These are phyloP conservation scores for Aspergillus luchuensis DNA, from an alignment of 2,329 filamentous ascomycete genomes.

Conservation along the genomic window DNA sequence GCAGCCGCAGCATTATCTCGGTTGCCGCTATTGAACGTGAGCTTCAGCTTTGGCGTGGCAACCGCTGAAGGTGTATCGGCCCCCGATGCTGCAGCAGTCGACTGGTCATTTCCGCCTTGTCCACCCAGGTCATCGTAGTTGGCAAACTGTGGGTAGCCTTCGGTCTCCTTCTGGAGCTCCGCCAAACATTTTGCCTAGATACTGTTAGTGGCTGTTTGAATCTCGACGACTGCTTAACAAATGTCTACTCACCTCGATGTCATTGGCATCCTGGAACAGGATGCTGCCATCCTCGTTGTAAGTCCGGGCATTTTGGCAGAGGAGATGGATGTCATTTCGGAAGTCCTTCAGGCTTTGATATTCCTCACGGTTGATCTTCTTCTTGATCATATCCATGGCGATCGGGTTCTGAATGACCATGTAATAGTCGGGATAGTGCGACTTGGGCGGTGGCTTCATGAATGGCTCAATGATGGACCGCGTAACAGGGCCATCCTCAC, in stretches of 20 bases:
- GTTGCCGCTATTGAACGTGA: slow-evolving; percentile 57
- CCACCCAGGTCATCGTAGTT: slow-evolving; percentile 57
- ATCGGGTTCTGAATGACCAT: slow-evolving; percentile 89
- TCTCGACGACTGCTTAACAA: not conserved
- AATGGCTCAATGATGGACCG: slow-evolving; percentile 92
- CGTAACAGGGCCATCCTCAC: slow-evolving; percentile 58
- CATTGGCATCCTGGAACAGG: slow-evolving; percentile 86
- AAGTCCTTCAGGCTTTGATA: slow-evolving; percentile 81
- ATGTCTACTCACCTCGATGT: slow-evolving; percentile 74
- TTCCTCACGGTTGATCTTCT: slow-evolving; percentile 94
- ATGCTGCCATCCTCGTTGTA: slow-evolving; percentile 97
- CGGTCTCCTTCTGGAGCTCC: slow-evolving; percentile 57
- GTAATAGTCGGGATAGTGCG: slow-evolving; percentile 93
- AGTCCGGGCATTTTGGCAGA: slow-evolving; percentile 88
- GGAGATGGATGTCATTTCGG: slow-evolving; percentile 75
- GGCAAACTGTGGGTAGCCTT: slow-evolving; percentile 57
- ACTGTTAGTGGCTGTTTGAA: slow-evolving; percentile 10
- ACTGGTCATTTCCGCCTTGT: slow-evolving; percentile 47
- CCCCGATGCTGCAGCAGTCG: slow-evolving; percentile 51
- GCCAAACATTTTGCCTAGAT: slow-evolving; percentile 52
- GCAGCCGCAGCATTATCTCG: slow-evolving; percentile 36
- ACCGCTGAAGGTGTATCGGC: slow-evolving; percentile 64
- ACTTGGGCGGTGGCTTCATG: slow-evolving; percentile 84
- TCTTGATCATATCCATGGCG: slow-evolving; percentile 92
- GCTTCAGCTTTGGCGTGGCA: slow-evolving; percentile 64